Evolutionary conservation across 805 yeast species (phyloP).

Genomic region (Myxozyma monticola): DNA sequence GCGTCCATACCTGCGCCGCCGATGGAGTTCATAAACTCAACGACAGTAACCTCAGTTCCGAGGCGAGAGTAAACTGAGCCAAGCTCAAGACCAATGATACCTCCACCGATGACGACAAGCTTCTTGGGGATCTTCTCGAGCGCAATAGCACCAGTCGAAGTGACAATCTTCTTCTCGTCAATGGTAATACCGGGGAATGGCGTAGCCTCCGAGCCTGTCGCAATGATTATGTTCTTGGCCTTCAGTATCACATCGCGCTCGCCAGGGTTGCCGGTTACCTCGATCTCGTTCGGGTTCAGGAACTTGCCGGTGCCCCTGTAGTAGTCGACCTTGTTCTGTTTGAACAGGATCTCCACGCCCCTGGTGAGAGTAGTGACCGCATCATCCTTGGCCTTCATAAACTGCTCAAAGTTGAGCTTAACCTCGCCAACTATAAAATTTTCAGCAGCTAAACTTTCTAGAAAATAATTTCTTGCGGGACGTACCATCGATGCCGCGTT

Average conservation of each 20-base stretch:
- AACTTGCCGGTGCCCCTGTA: slow-evolving; percentile 92
- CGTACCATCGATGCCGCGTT: slow-evolving; percentile 83
- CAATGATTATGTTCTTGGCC: slow-evolving; percentile 88
- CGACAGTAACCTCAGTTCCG: slow-evolving; percentile 91
- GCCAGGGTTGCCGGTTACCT: slow-evolving; percentile 85
- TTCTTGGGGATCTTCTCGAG: slow-evolving; percentile 89
- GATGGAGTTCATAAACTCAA: slow-evolving; percentile 85
- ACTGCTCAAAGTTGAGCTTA: slow-evolving; percentile 66
- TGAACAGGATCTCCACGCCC: slow-evolving; percentile 92
- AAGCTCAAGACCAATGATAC: slow-evolving; percentile 99
- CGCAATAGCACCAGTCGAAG: slow-evolving; percentile 88
- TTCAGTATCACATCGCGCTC: slow-evolving; percentile 67
- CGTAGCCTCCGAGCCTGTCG: slow-evolving; percentile 97
- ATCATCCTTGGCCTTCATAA: slow-evolving; percentile 89
- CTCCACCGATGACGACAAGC: slow-evolving; percentile 95
- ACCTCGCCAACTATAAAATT: slow-evolving; percentile 58
- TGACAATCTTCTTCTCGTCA: slow-evolving; percentile 95
- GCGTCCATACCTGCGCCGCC: slow-evolving; percentile 99
- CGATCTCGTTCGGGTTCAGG: slow-evolving; percentile 71
- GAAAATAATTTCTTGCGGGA: too few relatives aligned
- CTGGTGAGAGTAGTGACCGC: slow-evolving; percentile 86
- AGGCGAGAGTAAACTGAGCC: slow-evolving; percentile 96
- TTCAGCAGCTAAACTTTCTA: too few relatives aligned
- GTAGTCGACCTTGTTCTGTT: slow-evolving; percentile 92
- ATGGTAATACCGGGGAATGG: slow-evolving; percentile 98